These are phyloP conservation scores for Ophiostoma ulmi DNA, from an alignment of 2,329 filamentous ascomycete genomes.

Conservation along the genomic window DNA sequence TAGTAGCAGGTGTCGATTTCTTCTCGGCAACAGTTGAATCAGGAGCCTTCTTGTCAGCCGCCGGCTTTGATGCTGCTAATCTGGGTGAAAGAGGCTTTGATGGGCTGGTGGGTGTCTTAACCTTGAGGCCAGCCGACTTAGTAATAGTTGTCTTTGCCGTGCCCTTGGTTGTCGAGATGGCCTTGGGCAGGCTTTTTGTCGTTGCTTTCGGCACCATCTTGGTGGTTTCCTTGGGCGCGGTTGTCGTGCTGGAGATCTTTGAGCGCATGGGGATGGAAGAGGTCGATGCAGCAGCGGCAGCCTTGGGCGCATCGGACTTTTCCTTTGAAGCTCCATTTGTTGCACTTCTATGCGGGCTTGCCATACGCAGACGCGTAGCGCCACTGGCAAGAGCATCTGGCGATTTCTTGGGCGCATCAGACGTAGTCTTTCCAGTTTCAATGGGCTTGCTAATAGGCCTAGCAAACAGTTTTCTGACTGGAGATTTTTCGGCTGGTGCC, in stretches of 20 bases:
- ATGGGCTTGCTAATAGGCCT: not conserved
- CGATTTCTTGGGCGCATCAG: conserved; percentile 14
- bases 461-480: conserved; percentile 13
- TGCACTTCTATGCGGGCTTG: not conserved
- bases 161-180: conserved; percentile 34
- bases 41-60: conserved; percentile 36
- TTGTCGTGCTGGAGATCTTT: conserved; percentile 9
- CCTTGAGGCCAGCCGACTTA: conserved; percentile 34
- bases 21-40: conserved; percentile 9
- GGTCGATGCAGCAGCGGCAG: not conserved
- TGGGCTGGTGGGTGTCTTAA: conserved; percentile 39
- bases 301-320: conserved; percentile 8
- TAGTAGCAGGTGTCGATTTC: conserved; percentile 11
- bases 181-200: conserved; percentile 30
- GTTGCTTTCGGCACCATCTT: not conserved
- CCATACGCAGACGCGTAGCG: not conserved
- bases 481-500: not conserved
- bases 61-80: conserved; percentile 31
- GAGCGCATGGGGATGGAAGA: conserved; percentile 1
- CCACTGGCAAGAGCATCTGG: not conserved
- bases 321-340: not conserved
- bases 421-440: conserved; percentile 6
- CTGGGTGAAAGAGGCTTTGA: conserved; percentile 32
- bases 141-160: conserved; percentile 34
- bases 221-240: conserved; percentile 17